Evolutionary conservation across 78 protist species (phyloP).

Genomic region (Pigoraptor vietnamica): DNA sequence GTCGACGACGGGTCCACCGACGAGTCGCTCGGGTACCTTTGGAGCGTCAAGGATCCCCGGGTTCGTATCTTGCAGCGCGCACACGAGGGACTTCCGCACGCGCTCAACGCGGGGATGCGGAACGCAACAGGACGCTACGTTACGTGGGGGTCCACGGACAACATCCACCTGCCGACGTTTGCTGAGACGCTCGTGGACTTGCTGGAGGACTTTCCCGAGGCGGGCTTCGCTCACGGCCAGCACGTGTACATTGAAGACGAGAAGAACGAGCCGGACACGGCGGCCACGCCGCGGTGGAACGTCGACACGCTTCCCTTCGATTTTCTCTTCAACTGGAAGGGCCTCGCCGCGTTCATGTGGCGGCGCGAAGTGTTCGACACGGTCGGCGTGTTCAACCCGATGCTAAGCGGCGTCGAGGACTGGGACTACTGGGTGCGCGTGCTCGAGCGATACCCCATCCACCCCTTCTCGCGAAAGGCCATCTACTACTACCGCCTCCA

Average conservation of each 20-base stretch:
- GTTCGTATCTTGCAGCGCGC: background rate
- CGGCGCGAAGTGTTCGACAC: background rate
- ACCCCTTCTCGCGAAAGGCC: background rate
- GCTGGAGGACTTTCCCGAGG: background rate
- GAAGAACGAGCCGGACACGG: background rate
- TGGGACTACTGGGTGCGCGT: background rate
- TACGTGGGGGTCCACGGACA: background rate
- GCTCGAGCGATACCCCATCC: background rate
- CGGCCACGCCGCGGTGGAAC: background rate
- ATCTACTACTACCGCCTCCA: background rate
- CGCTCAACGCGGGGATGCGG: background rate
- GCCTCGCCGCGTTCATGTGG: background rate
- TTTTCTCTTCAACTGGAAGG: background rate
- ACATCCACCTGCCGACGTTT: background rate
- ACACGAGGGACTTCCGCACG: background rate
- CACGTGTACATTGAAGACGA: background rate
- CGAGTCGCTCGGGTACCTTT: background rate
- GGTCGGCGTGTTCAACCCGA: background rate
- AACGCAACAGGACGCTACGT: background rate
- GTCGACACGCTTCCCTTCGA: background rate
- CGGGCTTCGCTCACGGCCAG: background rate
- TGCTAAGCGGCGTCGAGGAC: background rate
- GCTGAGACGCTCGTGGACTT: background rate
- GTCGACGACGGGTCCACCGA: constrained; percentile 1
- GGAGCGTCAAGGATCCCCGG: background rate